Conservation (phyloP, 257 asterid genomes). For the Knoxia roxburghii region DNA sequence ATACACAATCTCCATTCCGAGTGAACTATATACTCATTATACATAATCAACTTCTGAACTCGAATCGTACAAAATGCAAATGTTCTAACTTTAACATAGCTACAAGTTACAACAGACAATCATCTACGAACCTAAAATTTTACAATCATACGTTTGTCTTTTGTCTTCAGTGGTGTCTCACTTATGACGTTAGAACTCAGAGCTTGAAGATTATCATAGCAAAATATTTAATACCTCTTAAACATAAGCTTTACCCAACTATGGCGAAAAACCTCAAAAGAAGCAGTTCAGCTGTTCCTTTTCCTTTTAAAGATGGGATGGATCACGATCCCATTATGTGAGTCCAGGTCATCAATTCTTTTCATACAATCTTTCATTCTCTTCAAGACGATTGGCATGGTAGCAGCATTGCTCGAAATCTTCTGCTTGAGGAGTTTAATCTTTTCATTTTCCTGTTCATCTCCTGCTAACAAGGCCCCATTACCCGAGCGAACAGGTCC, state of each 20-base stretch:
- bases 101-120: conserved; percentile 21
- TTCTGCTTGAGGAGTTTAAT: conserved; percentile 55
- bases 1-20: not conserved
- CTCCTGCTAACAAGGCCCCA: conserved; percentile 18
- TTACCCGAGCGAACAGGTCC: conserved; percentile 24
- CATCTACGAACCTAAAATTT: conserved; percentile 10
- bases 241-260: not conserved
- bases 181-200: not conserved
- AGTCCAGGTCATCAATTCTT: conserved; percentile 51
- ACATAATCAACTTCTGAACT: conserved; percentile 5
- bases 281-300: conserved; percentile 26
- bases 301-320: conserved; percentile 69
- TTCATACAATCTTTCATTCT: conserved; percentile 63
- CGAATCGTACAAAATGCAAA: conserved; percentile 10
- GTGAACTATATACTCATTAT: not conserved
- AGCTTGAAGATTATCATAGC: too few species aligned
- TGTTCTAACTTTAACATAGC: not conserved
- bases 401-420: conserved; percentile 47
- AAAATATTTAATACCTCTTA: conserved; percentile 3
- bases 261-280: not conserved
- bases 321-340: conserved; percentile 35
- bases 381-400: conserved; percentile 43
- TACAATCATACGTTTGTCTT: not conserved
- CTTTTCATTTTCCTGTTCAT: conserved; percentile 38
- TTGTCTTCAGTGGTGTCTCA: not conserved